phyloP scores from a whole-genome alignment of 306 rosid genomes.

The Dryas alaskensis region DNA sequence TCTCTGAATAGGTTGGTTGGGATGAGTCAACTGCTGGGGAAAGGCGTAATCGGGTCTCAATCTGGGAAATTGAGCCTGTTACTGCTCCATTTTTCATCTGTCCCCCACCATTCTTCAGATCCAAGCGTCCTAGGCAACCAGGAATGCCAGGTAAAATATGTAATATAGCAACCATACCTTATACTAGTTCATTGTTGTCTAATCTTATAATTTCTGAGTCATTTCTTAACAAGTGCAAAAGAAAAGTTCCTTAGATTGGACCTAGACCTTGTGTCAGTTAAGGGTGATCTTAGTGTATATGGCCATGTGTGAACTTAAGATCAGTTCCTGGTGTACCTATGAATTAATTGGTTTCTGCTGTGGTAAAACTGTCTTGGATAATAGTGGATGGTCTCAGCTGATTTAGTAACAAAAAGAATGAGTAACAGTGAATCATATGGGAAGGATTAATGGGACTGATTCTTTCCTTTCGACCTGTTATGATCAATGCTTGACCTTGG shows the following conservation, averaged over 20 bases:
- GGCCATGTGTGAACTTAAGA: neutral
- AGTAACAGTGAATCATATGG: neutral
- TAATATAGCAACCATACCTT: neutral
- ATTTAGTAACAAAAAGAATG: neutral
- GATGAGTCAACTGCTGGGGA: conserved; percentile 97
- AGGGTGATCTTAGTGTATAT: neutral
- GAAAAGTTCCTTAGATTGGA: neutral
- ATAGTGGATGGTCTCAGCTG: neutral
- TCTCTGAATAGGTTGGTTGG: conserved; percentile 82
- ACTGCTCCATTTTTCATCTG: conserved; percentile 96
- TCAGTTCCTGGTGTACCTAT: too few relatives aligned
- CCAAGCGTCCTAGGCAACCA: conserved; percentile 82
- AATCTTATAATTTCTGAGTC: neutral
- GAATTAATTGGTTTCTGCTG: neutral
- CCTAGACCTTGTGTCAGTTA: neutral
- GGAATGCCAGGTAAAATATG: conserved; percentile 79
- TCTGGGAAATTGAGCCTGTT: conserved; percentile 98
- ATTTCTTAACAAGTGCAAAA: neutral
- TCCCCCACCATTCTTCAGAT: conserved; percentile 85
- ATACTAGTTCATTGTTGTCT: neutral
- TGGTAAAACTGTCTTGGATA: neutral
- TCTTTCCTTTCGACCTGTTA: neutral
- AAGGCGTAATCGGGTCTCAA: conserved; percentile 77
- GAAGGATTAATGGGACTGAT: neutral
- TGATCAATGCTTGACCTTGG: neutral